A percentile compares a stretch with the other conserved stretches of the same genome.
Evolutionary conservation across 805 yeast species (phyloP).

Genomic region (Lachancea sp.): DNA sequence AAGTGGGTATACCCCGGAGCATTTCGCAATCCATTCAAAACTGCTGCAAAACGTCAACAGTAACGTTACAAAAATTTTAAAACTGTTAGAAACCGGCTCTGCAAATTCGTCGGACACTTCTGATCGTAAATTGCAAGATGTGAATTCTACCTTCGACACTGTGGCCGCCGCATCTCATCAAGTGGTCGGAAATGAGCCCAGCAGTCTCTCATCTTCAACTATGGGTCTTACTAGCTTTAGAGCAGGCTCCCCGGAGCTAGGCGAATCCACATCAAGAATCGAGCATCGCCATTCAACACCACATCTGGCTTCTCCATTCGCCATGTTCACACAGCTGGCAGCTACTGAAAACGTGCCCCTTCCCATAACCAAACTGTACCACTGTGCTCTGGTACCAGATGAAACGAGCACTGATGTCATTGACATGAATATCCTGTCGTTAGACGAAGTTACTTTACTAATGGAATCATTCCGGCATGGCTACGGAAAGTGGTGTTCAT

Average conservation of each 20-base stretch:
- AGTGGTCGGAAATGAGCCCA: neutral
- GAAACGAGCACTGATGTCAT: conserved; percentile 42
- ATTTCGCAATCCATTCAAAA: conserved; percentile 13
- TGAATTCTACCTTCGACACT: conserved; percentile 4
- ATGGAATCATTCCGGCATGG: conserved; percentile 55
- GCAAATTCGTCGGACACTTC: neutral
- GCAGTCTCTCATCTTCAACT: neutral
- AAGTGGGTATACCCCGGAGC: conserved; percentile 14
- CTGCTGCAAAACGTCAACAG: conserved; percentile 14
- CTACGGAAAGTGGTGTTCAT: conserved; percentile 73
- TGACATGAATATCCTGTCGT: conserved; percentile 41
- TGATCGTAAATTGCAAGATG: neutral
- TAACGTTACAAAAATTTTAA: conserved; percentile 12
- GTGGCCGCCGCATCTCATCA: conserved; percentile 6
- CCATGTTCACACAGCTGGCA: conserved; percentile 15
- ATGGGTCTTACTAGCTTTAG: neutral
- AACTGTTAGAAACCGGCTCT: conserved; percentile 8
- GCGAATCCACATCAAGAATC: conserved; percentile 6
- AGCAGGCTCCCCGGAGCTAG: conserved; percentile 5
- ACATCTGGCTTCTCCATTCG: conserved; percentile 13
- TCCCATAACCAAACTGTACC: conserved; percentile 14
- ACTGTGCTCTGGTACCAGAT: conserved; percentile 7
- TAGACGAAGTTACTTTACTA: conserved; percentile 43
- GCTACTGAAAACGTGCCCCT: conserved; percentile 15
- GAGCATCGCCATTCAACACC: conserved; percentile 13